These are phyloP conservation scores for Fragilariopsis cylindrus DNA, from an alignment of 108 stramenopile genomes.

Conservation along the genomic window DNA sequence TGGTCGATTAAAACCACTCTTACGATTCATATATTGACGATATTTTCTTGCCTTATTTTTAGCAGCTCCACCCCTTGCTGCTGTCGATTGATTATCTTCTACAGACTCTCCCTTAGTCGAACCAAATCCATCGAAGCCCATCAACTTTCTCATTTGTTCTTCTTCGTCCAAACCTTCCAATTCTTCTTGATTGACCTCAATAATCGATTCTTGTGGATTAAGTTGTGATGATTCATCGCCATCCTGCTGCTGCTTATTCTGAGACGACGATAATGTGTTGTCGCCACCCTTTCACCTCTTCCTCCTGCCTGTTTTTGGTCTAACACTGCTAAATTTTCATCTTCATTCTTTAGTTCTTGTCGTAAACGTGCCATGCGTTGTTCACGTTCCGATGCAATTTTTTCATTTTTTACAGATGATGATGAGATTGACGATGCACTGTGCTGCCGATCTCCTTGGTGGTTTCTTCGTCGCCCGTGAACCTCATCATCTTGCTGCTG, in stretches of 20 bases:
- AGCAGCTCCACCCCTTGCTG: constrained; percentile 88
- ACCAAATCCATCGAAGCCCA: constrained; percentile 95
- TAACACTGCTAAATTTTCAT: constrained; percentile 29
- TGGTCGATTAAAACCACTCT: constrained; percentile 90
- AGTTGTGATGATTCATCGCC: constrained; percentile 18
- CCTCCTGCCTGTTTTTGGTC: constrained; percentile 25
- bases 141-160: constrained; percentile 81
- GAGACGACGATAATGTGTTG: not conserved
- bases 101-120: constrained; percentile 91
- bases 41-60: constrained; percentile 95
- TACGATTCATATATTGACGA: constrained; percentile 98
- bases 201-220: constrained; percentile 40
- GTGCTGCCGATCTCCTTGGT: no score
- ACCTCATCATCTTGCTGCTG: no score
- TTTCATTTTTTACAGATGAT: constrained; percentile 16
- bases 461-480: no score
- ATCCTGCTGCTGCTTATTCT: constrained; percentile 5
- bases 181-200: constrained; percentile 54
- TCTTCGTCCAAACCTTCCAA: constrained; percentile 70
- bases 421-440: no score
- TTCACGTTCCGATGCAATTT: constrained; percentile 53
- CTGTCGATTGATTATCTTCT: constrained; percentile 86
- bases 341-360: constrained; percentile 73
- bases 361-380: constrained; percentile 79
- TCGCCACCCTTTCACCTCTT: not conserved